Evolutionary conservation across 2,329 filamentous ascomycete genomes (phyloP).

Genomic region (Colletotrichum lupini): DNA sequence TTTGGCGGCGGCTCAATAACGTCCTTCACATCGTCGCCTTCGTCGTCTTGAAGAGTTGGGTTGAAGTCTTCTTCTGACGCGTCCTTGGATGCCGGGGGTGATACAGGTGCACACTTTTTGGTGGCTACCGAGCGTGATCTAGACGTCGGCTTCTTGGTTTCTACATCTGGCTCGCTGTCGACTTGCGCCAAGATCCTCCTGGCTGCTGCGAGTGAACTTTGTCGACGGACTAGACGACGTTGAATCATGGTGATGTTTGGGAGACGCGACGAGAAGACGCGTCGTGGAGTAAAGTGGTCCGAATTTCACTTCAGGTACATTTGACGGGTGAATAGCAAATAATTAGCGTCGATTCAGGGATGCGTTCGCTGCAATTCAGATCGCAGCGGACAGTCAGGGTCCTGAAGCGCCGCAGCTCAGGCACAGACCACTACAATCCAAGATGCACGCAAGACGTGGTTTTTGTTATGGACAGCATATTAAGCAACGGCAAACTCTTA

Average conservation of each 20-base stretch:
- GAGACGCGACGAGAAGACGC: constrained; percentile 10
- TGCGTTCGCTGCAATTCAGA: not conserved
- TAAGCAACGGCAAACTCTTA: not conserved
- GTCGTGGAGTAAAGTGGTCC: not conserved
- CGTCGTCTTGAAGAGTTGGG: not conserved
- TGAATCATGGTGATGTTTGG: constrained; percentile 9
- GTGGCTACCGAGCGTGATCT: constrained; percentile 1
- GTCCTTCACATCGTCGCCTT: constrained; percentile 13
- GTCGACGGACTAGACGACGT: constrained; percentile 17
- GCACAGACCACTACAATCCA: not conserved
- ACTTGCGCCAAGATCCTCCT: constrained; percentile 25
- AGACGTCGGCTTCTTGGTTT: not conserved
- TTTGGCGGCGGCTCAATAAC: constrained; percentile 20
- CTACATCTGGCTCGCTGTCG: constrained; percentile 18
- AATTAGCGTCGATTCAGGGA: constrained; percentile 27
- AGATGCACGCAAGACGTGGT: too few relatives aligned
- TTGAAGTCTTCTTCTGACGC: constrained; percentile 29
- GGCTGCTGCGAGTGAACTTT: constrained; percentile 34
- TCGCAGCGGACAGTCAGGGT: not conserved
- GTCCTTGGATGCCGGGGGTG: constrained; percentile 20
- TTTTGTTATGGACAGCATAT: too few relatives aligned
- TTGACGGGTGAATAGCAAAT: not conserved
- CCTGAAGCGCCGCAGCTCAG: not conserved
- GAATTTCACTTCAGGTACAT: not conserved
- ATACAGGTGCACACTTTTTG: not conserved